Percentiles rank a stretch among this genome's conserved stretches.
Conservation (phyloP, 1,139 yeast genomes). For the Pichia sp. region DNA sequence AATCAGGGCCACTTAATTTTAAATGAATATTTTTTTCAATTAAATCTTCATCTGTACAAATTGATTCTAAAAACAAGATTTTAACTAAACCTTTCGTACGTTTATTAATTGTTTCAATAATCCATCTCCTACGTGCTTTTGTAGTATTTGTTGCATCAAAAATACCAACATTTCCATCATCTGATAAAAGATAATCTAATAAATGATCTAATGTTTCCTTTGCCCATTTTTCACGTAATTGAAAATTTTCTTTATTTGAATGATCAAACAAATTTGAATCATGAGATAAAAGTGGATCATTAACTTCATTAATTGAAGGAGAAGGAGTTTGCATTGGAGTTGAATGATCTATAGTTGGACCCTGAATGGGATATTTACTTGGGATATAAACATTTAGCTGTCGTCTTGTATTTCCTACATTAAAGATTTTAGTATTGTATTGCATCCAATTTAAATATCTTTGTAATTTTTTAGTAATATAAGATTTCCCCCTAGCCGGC, state of each 20-base stretch:
- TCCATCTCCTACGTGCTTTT: slow-evolving; percentile 64
- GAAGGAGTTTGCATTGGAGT: slow-evolving; percentile 10
- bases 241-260: slow-evolving; percentile 56
- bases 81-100: slow-evolving; percentile 72
- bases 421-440: slow-evolving; percentile 80
- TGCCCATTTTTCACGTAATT: slow-evolving; percentile 90
- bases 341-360: slow-evolving; percentile 25
- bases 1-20: slow-evolving; percentile 92
- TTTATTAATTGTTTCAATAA: slow-evolving; percentile 64
- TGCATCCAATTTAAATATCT: slow-evolving; percentile 89
- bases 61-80: slow-evolving; percentile 79
- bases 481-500: slow-evolving; percentile 91
- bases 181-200: slow-evolving; percentile 73
- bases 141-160: slow-evolving; percentile 96
- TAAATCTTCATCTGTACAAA: slow-evolving; percentile 74
- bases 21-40: slow-evolving; percentile 80
- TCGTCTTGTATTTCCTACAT: slow-evolving; percentile 91
- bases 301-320: slow-evolving; percentile 4
- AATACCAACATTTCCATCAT: slow-evolving; percentile 88
- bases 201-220: slow-evolving; percentile 86
- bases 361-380: slow-evolving; percentile 70
- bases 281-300: slow-evolving; percentile 33
- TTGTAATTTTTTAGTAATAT: slow-evolving; percentile 83
- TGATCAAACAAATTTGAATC: slow-evolving; percentile 85
- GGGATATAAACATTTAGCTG: slow-evolving; percentile 57